Conservation (phyloP, 2,329 filamentous ascomycete species). For the Aspergillus melleus region DNA sequence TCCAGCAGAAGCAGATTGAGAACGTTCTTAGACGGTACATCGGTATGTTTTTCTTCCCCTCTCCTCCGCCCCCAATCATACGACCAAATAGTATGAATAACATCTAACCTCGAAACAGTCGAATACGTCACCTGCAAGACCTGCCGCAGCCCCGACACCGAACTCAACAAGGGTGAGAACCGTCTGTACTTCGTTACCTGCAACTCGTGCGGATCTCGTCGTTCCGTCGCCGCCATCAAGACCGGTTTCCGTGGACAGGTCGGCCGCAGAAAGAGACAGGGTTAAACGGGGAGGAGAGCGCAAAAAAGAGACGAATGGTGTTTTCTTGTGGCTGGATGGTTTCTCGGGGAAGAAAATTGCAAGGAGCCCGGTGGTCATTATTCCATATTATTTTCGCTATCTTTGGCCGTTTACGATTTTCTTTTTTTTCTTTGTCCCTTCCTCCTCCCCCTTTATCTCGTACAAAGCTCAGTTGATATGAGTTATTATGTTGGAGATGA, state of each 20-base stretch:
- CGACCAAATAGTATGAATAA: too few species aligned
- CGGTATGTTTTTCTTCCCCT: conserved; percentile 56
- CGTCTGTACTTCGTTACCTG: conserved; percentile 98
- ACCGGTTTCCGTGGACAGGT: conserved; percentile 99
- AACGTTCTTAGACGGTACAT: conserved; percentile 96
- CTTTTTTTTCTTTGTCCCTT: conserved; percentile 2
- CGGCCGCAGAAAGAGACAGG: conserved; percentile 95
- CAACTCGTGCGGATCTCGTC: conserved; percentile 80
- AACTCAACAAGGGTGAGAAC: conserved; percentile 98
- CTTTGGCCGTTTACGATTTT: conserved; percentile 17
- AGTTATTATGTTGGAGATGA: conserved; percentile 9
- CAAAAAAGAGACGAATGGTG: not conserved
- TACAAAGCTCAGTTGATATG: conserved; percentile 18
- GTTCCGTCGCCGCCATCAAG: conserved; percentile 97
- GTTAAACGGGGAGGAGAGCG: conserved; percentile 52
- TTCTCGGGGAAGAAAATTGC: conserved; percentile 10
- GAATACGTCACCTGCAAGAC: conserved; percentile 99
- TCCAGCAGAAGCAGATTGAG: conserved; percentile 99
- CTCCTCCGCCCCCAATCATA: too few species aligned
- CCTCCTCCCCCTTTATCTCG: conserved; percentile 6
- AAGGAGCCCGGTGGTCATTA: conserved; percentile 7
- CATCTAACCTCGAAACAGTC: conserved; percentile 49
- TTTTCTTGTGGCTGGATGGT: not conserved
- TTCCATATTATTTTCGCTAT: conserved; percentile 14
- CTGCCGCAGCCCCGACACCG: conserved; percentile 89